Base-by-base conservation (phyloP, 192 early-diverging fungal species). In the Neocallimastix lanati region DNA sequence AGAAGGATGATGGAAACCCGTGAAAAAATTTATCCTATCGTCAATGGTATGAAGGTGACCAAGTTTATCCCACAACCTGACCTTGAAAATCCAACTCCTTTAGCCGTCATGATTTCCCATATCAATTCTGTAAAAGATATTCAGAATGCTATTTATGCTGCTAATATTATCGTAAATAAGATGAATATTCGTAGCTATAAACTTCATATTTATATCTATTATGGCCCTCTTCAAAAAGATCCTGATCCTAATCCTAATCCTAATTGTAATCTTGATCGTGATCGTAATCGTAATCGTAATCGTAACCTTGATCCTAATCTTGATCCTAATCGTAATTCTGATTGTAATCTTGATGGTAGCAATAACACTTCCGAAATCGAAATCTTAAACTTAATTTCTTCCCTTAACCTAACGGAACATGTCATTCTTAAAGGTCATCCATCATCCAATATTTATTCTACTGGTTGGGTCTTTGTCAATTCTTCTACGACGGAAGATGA, bases 381-480 rank as follows among this genome's bases (percentile, higher is more conserved):
- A 36, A 86, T 83, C 33, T 13, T 67, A 27, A 79, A 79, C 12
- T 77, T 83, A 2, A 86, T 86, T 30, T 81, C 84, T 21, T 80
- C 79, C 29, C 58, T 83, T 0, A 85, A 85, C 25, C 27, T 86
- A 30, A 78, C 81, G 13, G 78, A 78, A 29, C 79, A 86, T 78
- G 85, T 86, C 1, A 80, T 84, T 36, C 27, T 86, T 40, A 87
- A 82, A 38, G 85, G 85, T 9, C 77, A 58, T 77, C 85, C 85
- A 12, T 80, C 85, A 12, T 80, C 85, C 12, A 78, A 50, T 29
- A 85, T 87, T 5, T 40, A 87, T 18, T 83, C 85, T 1, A 84
- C 83, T 2, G 85, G 85, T 58, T 87, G 83, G 83, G 80, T 86
- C 4, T 86, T 86, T 82, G 85, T 86, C 77, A 86, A 86, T 78